Evolutionary conservation across 2,329 filamentous ascomycete genomes (phyloP).

Genomic region (Emydomyces testavorans): DNA sequence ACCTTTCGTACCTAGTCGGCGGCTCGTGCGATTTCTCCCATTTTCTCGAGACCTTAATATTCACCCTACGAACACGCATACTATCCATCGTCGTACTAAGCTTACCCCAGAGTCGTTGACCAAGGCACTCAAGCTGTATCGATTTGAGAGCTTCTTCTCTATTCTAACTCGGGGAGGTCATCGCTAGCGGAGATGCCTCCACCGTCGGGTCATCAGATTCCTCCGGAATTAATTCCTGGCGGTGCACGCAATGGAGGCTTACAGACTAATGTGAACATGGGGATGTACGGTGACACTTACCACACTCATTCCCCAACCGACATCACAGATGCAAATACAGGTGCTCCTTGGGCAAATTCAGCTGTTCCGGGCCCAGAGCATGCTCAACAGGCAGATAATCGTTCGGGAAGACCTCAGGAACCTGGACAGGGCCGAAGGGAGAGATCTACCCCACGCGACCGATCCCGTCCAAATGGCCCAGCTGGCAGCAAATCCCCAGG

Average conservation of each 20-base stretch:
- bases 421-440: constrained; percentile 24
- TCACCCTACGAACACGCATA: neutral
- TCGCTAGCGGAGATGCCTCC: constrained; percentile 30
- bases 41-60: constrained; percentile 6
- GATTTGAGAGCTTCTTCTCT: neutral
- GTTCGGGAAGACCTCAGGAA: constrained; percentile 25
- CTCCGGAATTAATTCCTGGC: constrained; percentile 35
- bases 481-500: constrained; percentile 27
- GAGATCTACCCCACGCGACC: constrained; percentile 26
- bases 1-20: constrained; percentile 5
- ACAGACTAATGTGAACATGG: constrained; percentile 27
- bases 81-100: neutral
- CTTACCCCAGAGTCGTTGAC: neutral
- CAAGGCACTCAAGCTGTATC: neutral
- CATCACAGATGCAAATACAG: constrained; percentile 17
- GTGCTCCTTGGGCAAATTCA: constrained; percentile 16
- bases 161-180: constrained; percentile 5
- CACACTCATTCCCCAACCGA: constrained; percentile 33
- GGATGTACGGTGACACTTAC: constrained; percentile 27
- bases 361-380: constrained; percentile 19
- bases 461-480: constrained; percentile 29
- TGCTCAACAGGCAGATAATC: constrained; percentile 10
- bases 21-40: constrained; percentile 6
- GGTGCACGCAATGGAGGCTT: constrained; percentile 25
- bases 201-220: constrained; percentile 29